Conservation (phyloP, 192 early-diverging fungal species). For the Backusella sp. region DNA sequence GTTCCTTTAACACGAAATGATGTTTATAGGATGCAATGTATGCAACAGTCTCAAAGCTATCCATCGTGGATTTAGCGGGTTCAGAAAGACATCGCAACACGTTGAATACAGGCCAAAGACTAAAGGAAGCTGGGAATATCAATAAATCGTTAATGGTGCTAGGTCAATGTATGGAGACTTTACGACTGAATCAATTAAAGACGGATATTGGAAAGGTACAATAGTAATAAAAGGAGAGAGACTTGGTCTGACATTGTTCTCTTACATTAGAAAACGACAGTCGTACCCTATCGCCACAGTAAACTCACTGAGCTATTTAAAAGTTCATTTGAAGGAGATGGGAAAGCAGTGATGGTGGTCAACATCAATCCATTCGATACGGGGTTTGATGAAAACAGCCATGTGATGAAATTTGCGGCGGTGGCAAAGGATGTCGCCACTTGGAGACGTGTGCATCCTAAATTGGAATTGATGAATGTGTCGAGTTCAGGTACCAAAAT, state of each 20-base stretch:
- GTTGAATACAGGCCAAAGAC: slow-evolving; percentile 46
- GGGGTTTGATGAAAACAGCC: slow-evolving; percentile 50
- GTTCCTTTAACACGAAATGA: no score
- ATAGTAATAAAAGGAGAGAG: not conserved
- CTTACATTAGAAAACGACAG: slow-evolving; percentile 26
- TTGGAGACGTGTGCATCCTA: slow-evolving; percentile 39
- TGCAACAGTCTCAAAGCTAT: slow-evolving; percentile 47
- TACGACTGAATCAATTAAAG: slow-evolving; percentile 50
- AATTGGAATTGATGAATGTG: slow-evolving; percentile 24
- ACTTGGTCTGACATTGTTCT: not conserved
- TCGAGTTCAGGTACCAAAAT: slow-evolving; percentile 21
- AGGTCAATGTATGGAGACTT: slow-evolving; percentile 68
- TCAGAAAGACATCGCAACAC: slow-evolving; percentile 63
- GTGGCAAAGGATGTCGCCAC: slow-evolving; percentile 56
- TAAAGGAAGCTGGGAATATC: slow-evolving; percentile 64
- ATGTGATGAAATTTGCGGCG: slow-evolving; percentile 63
- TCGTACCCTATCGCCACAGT: slow-evolving; percentile 65
- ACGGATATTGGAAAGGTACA: slow-evolving; percentile 39
- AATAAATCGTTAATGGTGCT: slow-evolving; percentile 71
- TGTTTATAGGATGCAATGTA: slow-evolving; percentile 30
- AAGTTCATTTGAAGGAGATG: slow-evolving; percentile 58
- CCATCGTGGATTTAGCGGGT: slow-evolving; percentile 71
- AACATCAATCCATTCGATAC: slow-evolving; percentile 61
- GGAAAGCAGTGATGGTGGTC: slow-evolving; percentile 59
- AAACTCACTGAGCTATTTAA: slow-evolving; percentile 70